Base-by-base conservation (phyloP, 108 stramenopile species). In the Schizochytrium sp. region DNA sequence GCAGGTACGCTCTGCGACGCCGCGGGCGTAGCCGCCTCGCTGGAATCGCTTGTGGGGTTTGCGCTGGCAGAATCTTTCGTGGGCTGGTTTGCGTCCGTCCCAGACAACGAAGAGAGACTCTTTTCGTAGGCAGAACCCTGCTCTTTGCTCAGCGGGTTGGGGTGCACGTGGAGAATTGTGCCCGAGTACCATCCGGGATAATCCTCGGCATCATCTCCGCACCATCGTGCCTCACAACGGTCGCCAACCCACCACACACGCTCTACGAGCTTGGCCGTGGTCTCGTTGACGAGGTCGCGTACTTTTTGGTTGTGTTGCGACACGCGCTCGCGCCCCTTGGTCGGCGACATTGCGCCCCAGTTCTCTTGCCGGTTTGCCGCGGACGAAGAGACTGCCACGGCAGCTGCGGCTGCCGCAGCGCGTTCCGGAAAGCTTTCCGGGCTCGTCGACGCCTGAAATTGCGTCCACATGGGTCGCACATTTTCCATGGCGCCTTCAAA, bases 181-280 rank as follows among this genome's bases (percentile, higher is more conserved):
- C 76, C 76, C 45, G 76, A 53, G 4, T 83, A 83, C 76, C 76
- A 83, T 47, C 76, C 76, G 6, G 76, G 51, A 45, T 83, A 83
- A 18, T 83, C 76, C 23, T 12, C 76, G 48, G 76, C 76, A 23
- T 53, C 51, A 16, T 83, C 76, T 12, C 76, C 76, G 51, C 76
- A 83, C 76, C 76, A 83, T 1, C 51, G 19, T 12, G 76, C 76
- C 76, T 83, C 76, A 23, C 76, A 83, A 23, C 76, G 76, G 28
- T 83, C 76, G 25, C 76, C 76, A 55, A 83, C 51, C 76, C 76
- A 83, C 76, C 76, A 83, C 18, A 83, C 51, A 6, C 76, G 45
- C 4, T 83, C 76, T 6, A 83, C 51, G 23, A 53, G 76, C 23
- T 83, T 83, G 6, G 51, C 76, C 19, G 48, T 53, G 23, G 48